These are phyloP conservation scores for Monosporascus sp. DNA, from an alignment of 2,329 filamentous ascomycete genomes.

Conservation along the genomic window DNA sequence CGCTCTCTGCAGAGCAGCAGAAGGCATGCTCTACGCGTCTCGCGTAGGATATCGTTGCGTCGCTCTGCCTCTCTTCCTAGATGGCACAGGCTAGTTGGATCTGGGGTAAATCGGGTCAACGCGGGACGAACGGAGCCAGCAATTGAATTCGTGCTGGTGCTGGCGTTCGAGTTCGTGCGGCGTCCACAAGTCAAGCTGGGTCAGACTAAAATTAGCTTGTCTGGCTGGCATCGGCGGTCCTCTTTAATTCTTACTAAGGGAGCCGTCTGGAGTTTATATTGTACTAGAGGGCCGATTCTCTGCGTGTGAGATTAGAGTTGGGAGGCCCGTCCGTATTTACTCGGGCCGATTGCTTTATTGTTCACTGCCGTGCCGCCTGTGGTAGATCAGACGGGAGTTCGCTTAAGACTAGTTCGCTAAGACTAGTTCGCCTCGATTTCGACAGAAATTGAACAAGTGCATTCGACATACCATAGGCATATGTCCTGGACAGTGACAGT, in stretches of 20 bases:
- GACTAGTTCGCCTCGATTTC: neutral
- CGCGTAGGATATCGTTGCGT: conserved; percentile 16
- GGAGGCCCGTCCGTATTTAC: neutral
- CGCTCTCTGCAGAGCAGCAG: conserved; percentile 57
- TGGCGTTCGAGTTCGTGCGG: no score
- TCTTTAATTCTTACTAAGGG: no score
- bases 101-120: neutral
- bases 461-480: neutral
- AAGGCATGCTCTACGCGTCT: conserved; percentile 49
- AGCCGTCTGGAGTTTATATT: no score
- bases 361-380: neutral
- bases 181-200: no score
- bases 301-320: neutral
- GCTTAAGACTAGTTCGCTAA: neutral
- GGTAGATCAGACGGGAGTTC: no score
- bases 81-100: no score
- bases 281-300: neutral
- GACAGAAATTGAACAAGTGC: neutral
- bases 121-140: neutral
- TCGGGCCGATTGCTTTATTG: neutral
- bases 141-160: neutral
- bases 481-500: no score
- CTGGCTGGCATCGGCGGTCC: no score
- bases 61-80: no score
- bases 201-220: no score